Evolutionary conservation across 2,329 filamentous ascomycete genomes (phyloP).

Genomic region (Mariannaea elegans): DNA sequence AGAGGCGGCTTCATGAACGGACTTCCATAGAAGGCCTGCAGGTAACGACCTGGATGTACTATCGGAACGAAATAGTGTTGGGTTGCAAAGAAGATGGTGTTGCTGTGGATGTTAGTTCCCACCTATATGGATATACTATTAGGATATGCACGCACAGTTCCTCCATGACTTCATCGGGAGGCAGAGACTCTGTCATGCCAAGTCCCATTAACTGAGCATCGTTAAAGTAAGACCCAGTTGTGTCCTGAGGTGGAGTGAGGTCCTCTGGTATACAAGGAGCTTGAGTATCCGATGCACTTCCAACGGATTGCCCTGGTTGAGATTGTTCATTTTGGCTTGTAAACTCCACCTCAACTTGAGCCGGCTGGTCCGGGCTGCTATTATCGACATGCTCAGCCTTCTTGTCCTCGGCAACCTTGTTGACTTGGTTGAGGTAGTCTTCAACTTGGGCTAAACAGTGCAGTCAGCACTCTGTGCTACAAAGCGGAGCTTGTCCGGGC

Average conservation of each 20-base stretch:
- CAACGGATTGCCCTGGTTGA: not conserved
- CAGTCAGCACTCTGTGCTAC: conserved; percentile 21
- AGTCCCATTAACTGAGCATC: conserved; percentile 71
- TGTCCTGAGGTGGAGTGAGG: conserved; percentile 18
- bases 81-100: conserved; percentile 78
- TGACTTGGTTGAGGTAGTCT: conserved; percentile 75
- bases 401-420: conserved; percentile 45
- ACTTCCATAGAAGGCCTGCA: conserved; percentile 75
- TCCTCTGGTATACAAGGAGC: conserved; percentile 19
- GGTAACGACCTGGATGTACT: conserved; percentile 79
- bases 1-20: conserved; percentile 83
- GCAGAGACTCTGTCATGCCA: conserved; percentile 83
- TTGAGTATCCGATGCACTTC: conserved; percentile 12
- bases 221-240: conserved; percentile 20
- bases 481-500: not conserved
- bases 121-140: not conserved
- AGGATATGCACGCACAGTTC: conserved; percentile 69
- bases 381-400: conserved; percentile 34
- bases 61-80: conserved; percentile 79
- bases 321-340: conserved; percentile 5
- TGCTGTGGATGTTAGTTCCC: conserved; percentile 54
- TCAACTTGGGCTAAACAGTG: conserved; percentile 76
- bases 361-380: conserved; percentile 19
- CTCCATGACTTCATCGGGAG: conserved; percentile 80
- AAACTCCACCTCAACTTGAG: conserved; percentile 25